Evolutionary conservation across 2,329 filamentous ascomycete genomes (phyloP), one percentile per base, ranked within the genome.

Genomic region (Trichoderma atrobrunneum): DNA sequence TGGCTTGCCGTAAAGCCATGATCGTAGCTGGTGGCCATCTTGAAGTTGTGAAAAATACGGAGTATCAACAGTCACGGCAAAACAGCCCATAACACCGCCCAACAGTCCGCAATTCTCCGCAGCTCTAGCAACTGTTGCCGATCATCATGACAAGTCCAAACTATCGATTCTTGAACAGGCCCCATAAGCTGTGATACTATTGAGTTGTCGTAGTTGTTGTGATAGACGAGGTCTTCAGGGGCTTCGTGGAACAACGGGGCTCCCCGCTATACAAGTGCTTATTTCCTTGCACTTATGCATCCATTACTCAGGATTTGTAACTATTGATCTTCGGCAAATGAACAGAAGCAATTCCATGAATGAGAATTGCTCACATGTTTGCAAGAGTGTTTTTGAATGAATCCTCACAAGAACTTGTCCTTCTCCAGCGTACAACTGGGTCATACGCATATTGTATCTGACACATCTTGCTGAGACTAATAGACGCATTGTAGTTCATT

Each of bases 301-400:
- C 7, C 7, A 56, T 67, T 57, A 67, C 64, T 39, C 30, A 67
- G 32, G 5, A 57, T 67, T 67, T 67, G 48, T 67, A 39, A 67
- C 64, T 34, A 28, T 26, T 28, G 5, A n/a, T 43, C 32, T 3
- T 14, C 16, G 64, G 63, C 3, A 11, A 34, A 67, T 39, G 11
- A 12, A 18, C 16, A 26, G 6, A 30, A n/a, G 10, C 30, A n/a
- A 21, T 14, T 57, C 51, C 51, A 39, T 36, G 21, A 57, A 67
- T 57, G 11, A 64, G 26, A 48, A 21, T 2, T 2, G 2, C 18
- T 39, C 10, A 5, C 16, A 7, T 21, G 56, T 18, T 32, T 32
- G 2, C 10, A 48, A n/a, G 21, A 67, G 64, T 18, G 4, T 0
- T 24, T 34, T 43, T 36, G 21, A 57, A 10, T n/a, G 14, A 24